Percentiles rank a stretch among this genome's conserved stretches.
phyloP scores from a whole-genome alignment of 208 protist species.

The Acanthamoeba royreba region DNA sequence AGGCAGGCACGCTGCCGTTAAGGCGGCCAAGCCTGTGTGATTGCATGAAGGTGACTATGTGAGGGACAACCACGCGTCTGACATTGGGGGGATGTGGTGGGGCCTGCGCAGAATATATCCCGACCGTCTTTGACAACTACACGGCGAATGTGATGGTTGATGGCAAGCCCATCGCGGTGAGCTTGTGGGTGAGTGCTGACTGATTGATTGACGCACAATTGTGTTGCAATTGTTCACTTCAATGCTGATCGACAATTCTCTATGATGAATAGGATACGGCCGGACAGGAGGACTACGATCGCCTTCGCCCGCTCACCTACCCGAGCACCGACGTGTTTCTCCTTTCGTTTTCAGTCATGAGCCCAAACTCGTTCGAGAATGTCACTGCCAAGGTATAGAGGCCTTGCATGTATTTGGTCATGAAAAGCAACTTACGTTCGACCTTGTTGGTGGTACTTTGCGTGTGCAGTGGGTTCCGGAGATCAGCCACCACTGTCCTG shows the following conservation, averaged over 20 bases:
- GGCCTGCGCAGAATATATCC: slow-evolving; percentile 42
- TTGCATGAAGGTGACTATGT: too few species aligned
- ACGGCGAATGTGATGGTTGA: slow-evolving; percentile 79
- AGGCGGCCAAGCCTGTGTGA: too few species aligned
- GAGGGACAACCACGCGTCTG: too few species aligned
- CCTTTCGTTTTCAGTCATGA: slow-evolving; percentile 78
- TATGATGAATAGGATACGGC: slow-evolving; percentile 78
- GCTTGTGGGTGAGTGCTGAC: slow-evolving; percentile 55
- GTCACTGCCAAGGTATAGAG: slow-evolving; percentile 46
- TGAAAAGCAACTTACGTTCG: background rate
- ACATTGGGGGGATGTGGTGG: too few species aligned
- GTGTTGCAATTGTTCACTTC: background rate
- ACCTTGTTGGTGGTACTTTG: too few species aligned
- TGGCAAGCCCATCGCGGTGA: slow-evolving; percentile 71
- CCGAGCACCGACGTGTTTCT: slow-evolving; percentile 83
- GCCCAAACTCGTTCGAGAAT: slow-evolving; percentile 78
- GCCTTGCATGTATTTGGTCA: background rate
- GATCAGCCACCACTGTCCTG: slow-evolving; percentile 71
- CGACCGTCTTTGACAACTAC: slow-evolving; percentile 68
- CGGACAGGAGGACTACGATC: slow-evolving; percentile 86
- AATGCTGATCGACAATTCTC: background rate
- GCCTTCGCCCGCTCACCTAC: slow-evolving; percentile 80
- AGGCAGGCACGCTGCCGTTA: too few species aligned
- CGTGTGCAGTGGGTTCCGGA: slow-evolving; percentile 69
- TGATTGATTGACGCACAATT: background rate